Percentiles rank a stretch among this genome's conserved stretches.
phyloP scores from a whole-genome alignment of 768 basidiomycete genomes.

The Tricholoma sp. region DNA sequence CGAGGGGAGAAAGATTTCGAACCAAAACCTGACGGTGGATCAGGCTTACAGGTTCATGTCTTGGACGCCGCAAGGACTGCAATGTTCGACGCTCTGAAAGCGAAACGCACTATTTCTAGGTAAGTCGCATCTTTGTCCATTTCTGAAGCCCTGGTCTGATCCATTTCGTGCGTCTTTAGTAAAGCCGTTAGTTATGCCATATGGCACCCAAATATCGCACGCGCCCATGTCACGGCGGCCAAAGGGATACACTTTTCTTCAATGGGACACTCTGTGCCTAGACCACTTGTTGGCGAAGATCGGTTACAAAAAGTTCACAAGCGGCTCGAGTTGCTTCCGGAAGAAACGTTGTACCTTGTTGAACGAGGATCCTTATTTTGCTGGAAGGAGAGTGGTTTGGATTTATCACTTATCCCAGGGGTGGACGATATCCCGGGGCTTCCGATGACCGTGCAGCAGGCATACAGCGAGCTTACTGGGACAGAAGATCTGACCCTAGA shows the following conservation, averaged over 20 bases:
- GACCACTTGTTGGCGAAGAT: slow-evolving; percentile 30
- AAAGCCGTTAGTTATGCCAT: slow-evolving; percentile 77
- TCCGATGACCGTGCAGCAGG: slow-evolving; percentile 91
- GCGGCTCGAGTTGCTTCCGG: slow-evolving; percentile 82
- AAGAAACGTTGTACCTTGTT: slow-evolving; percentile 91
- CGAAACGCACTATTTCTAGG: slow-evolving; percentile 74
- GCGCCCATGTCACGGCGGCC: slow-evolving; percentile 63
- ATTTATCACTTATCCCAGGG: slow-evolving; percentile 24
- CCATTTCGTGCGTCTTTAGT: slow-evolving; percentile 30
- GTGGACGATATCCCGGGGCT: slow-evolving; percentile 45
- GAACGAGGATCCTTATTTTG: slow-evolving; percentile 88
- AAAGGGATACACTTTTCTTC: slow-evolving; percentile 80
- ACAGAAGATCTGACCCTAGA: slow-evolving; percentile 74
- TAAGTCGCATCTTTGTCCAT: slow-evolving; percentile 26
- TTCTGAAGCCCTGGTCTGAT: background rate
- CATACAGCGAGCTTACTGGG: slow-evolving; percentile 81
- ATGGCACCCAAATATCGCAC: slow-evolving; percentile 64
- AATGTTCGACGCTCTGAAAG: slow-evolving; percentile 79
- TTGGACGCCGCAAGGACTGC: slow-evolving; percentile 77
- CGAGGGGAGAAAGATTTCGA: slow-evolving; percentile 98
- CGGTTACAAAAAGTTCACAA: slow-evolving; percentile 47
- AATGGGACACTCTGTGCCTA: slow-evolving; percentile 76
- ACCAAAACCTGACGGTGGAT: slow-evolving; percentile 61
- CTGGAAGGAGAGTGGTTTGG: slow-evolving; percentile 50
- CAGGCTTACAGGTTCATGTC: slow-evolving; percentile 74